Percentiles rank a stretch among this genome's conserved stretches.
These are phyloP conservation scores for Sclerotinia trifoliorum DNA, from an alignment of 2,329 filamentous ascomycete species.

Conservation along the genomic window DNA sequence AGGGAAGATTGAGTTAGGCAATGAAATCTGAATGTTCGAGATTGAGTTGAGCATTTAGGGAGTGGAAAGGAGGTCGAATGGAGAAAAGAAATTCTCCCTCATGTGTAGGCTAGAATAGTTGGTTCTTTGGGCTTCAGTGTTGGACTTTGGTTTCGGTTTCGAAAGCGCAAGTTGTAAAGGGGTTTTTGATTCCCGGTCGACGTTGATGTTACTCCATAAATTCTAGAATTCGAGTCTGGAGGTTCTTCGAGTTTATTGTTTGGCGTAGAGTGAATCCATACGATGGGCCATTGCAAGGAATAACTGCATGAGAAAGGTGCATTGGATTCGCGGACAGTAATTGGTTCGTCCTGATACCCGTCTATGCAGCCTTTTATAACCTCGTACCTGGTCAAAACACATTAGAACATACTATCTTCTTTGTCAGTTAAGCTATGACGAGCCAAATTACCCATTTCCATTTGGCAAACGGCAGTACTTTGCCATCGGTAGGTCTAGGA, in stretches of 20 bases:
- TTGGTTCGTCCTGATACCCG: background rate
- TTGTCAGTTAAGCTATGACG: background rate
- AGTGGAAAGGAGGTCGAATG: background rate
- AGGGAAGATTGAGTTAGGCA: background rate
- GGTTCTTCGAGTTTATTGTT: background rate
- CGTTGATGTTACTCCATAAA: background rate
- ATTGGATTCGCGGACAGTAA: background rate
- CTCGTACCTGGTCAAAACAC: background rate
- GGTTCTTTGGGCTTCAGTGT: background rate
- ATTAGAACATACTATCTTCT: background rate
- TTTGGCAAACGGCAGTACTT: background rate
- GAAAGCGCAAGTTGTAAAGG: background rate
- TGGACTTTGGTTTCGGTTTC: background rate
- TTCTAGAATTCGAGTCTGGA: background rate
- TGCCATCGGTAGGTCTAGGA: constrained; percentile 7
- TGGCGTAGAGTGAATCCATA: background rate
- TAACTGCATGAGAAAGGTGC: background rate
- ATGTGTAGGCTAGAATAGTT: no score
- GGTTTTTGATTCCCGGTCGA: background rate
- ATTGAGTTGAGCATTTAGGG: background rate
- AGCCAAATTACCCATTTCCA: background rate
- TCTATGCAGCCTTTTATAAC: background rate
- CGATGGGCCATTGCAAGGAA: background rate
- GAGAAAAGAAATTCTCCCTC: background rate
- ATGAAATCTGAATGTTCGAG: background rate